Percentiles rank a stretch among this genome's conserved stretches.
Evolutionary conservation across 352 stramenopile genomes (phyloP).

Genomic region (Globisporangium okanoganense): DNA sequence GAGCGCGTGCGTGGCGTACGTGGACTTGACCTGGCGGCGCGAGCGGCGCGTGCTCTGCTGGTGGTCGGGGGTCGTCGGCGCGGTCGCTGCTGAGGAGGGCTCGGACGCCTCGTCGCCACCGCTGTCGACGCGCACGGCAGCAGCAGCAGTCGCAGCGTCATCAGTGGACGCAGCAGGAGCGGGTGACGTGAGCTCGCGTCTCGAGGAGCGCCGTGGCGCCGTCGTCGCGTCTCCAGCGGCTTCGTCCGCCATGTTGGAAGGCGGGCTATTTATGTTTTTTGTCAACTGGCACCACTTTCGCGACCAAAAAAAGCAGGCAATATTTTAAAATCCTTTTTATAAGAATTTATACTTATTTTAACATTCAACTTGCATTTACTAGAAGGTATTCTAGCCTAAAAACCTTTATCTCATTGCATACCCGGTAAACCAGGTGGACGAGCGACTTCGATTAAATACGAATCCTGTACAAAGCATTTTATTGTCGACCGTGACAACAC

Average conservation of each 20-base stretch:
- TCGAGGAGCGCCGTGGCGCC: conserved; percentile 9
- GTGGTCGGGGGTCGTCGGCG: neutral
- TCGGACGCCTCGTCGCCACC: neutral
- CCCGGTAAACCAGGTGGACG: neutral
- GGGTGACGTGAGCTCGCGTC: conserved; percentile 5
- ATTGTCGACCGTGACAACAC: no score
- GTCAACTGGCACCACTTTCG: neutral
- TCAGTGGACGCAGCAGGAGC: neutral
- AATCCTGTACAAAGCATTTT: neutral
- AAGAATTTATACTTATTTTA: no score
- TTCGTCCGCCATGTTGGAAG: conserved; percentile 4
- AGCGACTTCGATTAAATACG: neutral
- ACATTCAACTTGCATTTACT: no score
- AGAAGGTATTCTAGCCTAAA: no score
- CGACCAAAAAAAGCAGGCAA: neutral
- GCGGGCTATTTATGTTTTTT: neutral
- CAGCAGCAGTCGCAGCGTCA: neutral
- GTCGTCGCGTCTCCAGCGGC: neutral
- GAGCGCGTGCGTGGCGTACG: conserved; percentile 16
- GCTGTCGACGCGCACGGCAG: neutral
- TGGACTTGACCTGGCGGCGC: conserved; percentile 26
- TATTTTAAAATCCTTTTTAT: neutral
- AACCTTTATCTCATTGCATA: no score
- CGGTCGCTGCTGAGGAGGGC: neutral
- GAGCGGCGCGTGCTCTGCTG: conserved; percentile 19